Evolutionary conservation across 139 green algal genomes (phyloP).

Genomic region (Mychonastes homosphaera): DNA sequence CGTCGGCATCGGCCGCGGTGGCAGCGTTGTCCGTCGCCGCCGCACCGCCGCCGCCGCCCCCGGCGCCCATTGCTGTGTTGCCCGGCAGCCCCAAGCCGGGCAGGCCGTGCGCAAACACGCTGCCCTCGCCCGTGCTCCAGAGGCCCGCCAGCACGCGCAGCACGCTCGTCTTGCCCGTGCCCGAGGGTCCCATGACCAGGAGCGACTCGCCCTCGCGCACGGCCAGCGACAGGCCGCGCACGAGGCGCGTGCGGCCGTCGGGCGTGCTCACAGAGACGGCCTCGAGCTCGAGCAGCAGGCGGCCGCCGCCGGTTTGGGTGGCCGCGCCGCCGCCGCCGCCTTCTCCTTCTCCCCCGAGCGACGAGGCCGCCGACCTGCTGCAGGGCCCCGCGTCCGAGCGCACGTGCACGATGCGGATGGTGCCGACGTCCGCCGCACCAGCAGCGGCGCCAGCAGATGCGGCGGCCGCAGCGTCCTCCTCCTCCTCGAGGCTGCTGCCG

Average conservation of each 20-base stretch:
- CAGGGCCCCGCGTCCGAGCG: no score
- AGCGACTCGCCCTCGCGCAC: conserved; percentile 45
- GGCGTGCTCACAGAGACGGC: conserved; percentile 7
- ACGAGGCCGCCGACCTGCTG: no score
- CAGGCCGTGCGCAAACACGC: conserved; percentile 36
- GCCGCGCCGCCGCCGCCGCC: no score
- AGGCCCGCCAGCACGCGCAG: conserved; percentile 85
- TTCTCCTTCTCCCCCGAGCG: no score
- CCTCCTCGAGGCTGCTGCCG: background rate
- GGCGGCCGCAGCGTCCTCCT: background rate
- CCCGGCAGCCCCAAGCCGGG: conserved; percentile 23
- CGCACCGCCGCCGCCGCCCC: background rate
- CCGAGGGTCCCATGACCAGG: conserved; percentile 83
- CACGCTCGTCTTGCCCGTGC: conserved; percentile 84
- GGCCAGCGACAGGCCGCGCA: conserved; percentile 20
- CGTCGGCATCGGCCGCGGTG: background rate
- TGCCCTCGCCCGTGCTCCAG: conserved; percentile 61
- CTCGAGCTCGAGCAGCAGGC: background rate
- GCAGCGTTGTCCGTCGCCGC: no score
- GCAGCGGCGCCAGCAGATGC: conserved; percentile 1
- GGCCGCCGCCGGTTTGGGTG: background rate
- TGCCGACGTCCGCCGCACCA: background rate
- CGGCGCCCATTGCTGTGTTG: conserved; percentile 7
- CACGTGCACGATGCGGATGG: no score
- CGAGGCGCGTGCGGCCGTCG: conserved; percentile 2